Base-by-base conservation (phyloP, 2,329 filamentous ascomycete genomes). In the Arthrobotrys sphaeroides region DNA sequence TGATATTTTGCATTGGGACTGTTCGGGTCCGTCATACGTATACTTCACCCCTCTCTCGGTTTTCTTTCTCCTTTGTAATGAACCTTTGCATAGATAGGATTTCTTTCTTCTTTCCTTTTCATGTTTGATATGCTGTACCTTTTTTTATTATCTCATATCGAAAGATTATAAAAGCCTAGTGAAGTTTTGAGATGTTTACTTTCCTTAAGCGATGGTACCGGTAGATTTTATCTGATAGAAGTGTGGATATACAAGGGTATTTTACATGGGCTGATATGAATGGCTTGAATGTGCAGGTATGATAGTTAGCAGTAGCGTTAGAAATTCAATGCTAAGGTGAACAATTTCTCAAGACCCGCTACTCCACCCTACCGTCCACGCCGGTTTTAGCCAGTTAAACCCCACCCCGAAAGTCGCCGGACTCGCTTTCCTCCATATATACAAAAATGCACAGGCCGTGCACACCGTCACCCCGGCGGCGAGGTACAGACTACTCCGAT, bases 401-500 rank as follows among this genome's bases (percentile, higher is more conserved):
- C 43, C 75, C 0, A 53, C 72, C 2, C 72, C 72, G 65, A 75
- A 75, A 20, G 72, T 75, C 24, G 72, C 57, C 5, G 72, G 72
- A 51, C 72, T 75, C n/a, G 72, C 73, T 7, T 77, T 77, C 49
- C 61, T 24, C 73, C 73, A 77, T 7, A 77, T 77, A 67, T 70
- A 77, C 60, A 77, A 33, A 40, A 77, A 72, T 3, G 73, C 73
- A 40, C 73, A 77, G 31, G 73, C 73, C 22, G 73, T 77, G 16
- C 73, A 77, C 10, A 59, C 66, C 31, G 73, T 77, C 38, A 89
- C 89, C 77, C 88, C 90, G 0, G 86, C 86, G 5, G 92, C 93
- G 80, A 98, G 88, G 80, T 96, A 97, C 80, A 97, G 85, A 77
- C 91, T 90, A 77, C 93, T 93, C 79, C 92, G 88, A 82, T 97